A percentile compares a stretch with the other conserved stretches of the same genome.
Conservation (phyloP, 805 yeast species). For the Myxozyma neotropica region DNA sequence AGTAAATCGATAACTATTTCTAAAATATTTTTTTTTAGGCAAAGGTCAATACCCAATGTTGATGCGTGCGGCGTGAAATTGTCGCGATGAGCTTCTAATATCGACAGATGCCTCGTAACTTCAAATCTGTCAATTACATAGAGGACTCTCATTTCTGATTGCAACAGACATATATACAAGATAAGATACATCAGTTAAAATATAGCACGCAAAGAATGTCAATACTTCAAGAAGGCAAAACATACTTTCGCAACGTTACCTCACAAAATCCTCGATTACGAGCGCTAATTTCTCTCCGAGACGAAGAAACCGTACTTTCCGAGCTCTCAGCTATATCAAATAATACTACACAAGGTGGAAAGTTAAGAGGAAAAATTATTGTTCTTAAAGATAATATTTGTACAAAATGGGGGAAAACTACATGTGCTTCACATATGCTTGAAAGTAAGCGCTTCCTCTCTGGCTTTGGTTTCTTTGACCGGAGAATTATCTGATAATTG, state of each 20-base stretch:
- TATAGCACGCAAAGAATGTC: too few relatives aligned
- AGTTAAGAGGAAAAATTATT: slow-evolving; percentile 42
- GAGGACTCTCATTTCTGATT: too few relatives aligned
- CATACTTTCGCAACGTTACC: slow-evolving; percentile 15
- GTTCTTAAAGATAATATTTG: slow-evolving; percentile 83
- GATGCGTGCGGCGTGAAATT: background rate
- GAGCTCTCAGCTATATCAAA: background rate
- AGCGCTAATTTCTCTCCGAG: slow-evolving; percentile 22
- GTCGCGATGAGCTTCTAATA: background rate
- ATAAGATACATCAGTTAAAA: too few relatives aligned
- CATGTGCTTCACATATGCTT: slow-evolving; percentile 75
- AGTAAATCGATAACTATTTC: too few relatives aligned
- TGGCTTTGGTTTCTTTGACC: too few relatives aligned
- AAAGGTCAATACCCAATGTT: too few relatives aligned
- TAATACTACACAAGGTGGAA: background rate
- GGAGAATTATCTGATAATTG: too few relatives aligned
- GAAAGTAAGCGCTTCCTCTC: slow-evolving; percentile 30
- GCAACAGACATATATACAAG: too few relatives aligned
- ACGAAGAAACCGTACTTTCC: slow-evolving; percentile 11
- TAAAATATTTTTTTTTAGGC: too few relatives aligned
- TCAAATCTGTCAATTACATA: too few relatives aligned
- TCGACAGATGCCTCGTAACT: background rate
- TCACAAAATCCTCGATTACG: slow-evolving; percentile 15
- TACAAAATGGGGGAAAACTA: slow-evolving; percentile 66
- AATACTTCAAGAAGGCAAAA: slow-evolving; percentile 16